Percentiles rank a stretch among this genome's conserved stretches.
phyloP scores from a whole-genome alignment of 1,284 basidiomycete species.

The Porphyrellus sp. region DNA sequence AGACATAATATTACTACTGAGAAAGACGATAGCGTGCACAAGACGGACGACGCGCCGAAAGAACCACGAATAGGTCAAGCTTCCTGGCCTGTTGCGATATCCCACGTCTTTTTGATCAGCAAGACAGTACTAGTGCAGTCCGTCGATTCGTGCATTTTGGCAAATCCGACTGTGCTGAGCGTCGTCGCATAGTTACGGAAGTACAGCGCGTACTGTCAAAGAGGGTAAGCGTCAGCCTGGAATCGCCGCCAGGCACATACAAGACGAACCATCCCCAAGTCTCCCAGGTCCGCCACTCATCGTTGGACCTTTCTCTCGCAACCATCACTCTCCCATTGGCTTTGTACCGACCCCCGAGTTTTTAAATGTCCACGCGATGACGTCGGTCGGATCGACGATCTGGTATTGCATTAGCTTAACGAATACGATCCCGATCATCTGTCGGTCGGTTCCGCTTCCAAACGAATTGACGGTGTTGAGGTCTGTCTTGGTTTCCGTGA shows the following conservation, averaged over 20 bases:
- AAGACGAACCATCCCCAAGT: conserved; percentile 90
- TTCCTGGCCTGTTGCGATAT: conserved; percentile 61
- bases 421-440: conserved; percentile 88
- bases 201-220: conserved; percentile 67
- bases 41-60: background rate
- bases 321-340: conserved; percentile 82
- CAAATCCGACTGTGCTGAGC: conserved; percentile 61
- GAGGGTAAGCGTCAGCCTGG: background rate
- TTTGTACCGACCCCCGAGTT: conserved; percentile 55
- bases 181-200: conserved; percentile 67
- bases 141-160: conserved; percentile 51
- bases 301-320: conserved; percentile 64
- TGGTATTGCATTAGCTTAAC: conserved; percentile 99
- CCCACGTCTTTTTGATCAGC: conserved; percentile 66
- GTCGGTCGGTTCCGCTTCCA: conserved; percentile 77
- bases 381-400: conserved; percentile 91
- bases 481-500: conserved; percentile 61
- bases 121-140: conserved; percentile 59
- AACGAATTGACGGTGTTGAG: conserved; percentile 69
- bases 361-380: conserved; percentile 83
- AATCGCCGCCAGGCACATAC: no score
- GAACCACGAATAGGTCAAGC: conserved; percentile 10
- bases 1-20: conserved; percentile 22
- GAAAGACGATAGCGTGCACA: background rate
- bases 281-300: conserved; percentile 79